These are phyloP conservation scores for Phytophthora crassamura DNA, from an alignment of 352 stramenopile genomes.

Conservation along the genomic window DNA sequence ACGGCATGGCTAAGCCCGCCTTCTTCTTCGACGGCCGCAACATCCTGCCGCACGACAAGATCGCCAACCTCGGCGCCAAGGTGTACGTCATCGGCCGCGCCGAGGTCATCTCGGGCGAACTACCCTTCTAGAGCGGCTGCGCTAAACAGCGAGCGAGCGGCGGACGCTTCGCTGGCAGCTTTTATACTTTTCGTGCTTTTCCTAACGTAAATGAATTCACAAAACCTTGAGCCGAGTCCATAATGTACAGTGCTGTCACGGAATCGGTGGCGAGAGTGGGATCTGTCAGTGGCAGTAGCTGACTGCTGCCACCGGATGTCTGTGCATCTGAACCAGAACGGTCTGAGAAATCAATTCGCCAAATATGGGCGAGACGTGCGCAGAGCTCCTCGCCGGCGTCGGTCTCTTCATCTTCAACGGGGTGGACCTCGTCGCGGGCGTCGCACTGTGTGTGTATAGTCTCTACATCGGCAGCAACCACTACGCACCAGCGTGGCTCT, in stretches of 20 bases:
- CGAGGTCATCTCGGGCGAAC: conserved; percentile 68
- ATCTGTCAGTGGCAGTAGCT: too few species aligned
- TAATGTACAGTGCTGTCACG: too few species aligned
- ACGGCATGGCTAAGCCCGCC: conserved; percentile 97
- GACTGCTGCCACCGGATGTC: conserved; percentile 18
- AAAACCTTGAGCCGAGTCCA: conserved; percentile 23
- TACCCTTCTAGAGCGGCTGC: conserved; percentile 60
- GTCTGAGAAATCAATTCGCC: background rate
- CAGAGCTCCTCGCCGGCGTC: conserved; percentile 56
- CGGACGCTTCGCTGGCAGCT: background rate
- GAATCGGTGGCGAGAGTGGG: too few species aligned
- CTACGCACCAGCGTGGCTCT: conserved; percentile 75
- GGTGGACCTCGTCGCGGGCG: conserved; percentile 71
- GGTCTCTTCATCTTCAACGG: conserved; percentile 84
- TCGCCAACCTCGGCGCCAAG: conserved; percentile 97
- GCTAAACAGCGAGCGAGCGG: conserved; percentile 6
- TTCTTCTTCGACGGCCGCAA: conserved; percentile 99
- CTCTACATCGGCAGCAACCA: conserved; percentile 73
- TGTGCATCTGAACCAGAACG: background rate
- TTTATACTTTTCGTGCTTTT: conserved; percentile 34
- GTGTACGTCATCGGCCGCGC: conserved; percentile 96
- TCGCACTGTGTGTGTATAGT: conserved; percentile 66
- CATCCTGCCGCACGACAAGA: conserved; percentile 94
- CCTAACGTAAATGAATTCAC: conserved; percentile 32
- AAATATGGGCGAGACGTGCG: conserved; percentile 39